Percentiles rank a stretch among this genome's conserved stretches.
Conservation (phyloP, 2,329 filamentous ascomycete genomes). For the Pezicula radicicola region DNA sequence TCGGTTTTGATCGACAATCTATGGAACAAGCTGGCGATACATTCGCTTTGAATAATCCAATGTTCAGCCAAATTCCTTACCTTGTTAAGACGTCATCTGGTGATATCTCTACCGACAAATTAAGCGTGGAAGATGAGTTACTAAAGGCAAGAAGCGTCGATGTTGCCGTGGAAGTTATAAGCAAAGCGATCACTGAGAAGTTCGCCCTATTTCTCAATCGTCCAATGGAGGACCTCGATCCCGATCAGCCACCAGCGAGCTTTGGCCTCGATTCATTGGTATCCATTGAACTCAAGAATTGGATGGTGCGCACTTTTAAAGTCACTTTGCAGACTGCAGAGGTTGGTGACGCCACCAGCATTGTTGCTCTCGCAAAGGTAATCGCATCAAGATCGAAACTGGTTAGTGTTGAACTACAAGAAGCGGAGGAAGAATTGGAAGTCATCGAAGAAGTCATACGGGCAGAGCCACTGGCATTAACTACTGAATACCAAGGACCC, state of each 20-base stretch:
- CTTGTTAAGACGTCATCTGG: slow-evolving; percentile 1
- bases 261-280: slow-evolving; percentile 16
- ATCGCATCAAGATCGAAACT: slow-evolving; percentile 25
- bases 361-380: slow-evolving; percentile 20
- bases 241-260: slow-evolving; percentile 8
- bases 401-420: not conserved
- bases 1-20: slow-evolving; percentile 18
- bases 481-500: not conserved
- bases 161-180: slow-evolving; percentile 16
- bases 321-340: slow-evolving; percentile 26
- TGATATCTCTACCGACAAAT: not conserved
- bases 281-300: slow-evolving; percentile 13
- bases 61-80: slow-evolving; percentile 17
- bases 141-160: slow-evolving; percentile 5
- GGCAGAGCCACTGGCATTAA: not conserved
- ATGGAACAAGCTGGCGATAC: slow-evolving; percentile 16
- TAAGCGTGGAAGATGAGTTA: slow-evolving; percentile 2
- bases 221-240: slow-evolving; percentile 15
- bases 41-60: slow-evolving; percentile 13
- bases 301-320: slow-evolving; percentile 20
- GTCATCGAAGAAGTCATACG: not conserved
- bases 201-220: slow-evolving; percentile 19
- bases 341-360: slow-evolving; percentile 21
- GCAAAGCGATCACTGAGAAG: slow-evolving; percentile 14
- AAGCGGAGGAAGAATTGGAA: not conserved